Evolutionary conservation across 768 basidiomycete species (phyloP), one percentile per base, ranked within the genome.

Genomic region (Psilocybe azurescens): DNA sequence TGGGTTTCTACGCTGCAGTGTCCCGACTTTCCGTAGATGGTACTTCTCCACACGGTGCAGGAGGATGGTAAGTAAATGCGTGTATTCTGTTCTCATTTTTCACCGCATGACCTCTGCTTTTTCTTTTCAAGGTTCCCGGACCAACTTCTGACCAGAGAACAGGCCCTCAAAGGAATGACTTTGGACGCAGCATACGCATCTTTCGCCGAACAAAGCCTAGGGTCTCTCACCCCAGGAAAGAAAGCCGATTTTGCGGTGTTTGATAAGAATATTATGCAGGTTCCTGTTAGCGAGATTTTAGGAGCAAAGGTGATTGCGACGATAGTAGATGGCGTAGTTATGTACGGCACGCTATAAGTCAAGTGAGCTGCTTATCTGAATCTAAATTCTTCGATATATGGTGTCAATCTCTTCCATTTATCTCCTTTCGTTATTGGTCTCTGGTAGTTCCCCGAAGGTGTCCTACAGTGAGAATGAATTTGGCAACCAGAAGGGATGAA

Each of bases 151-250:
- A 90, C 93, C 4, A 85, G 95, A 4, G 78, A 80, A 14, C 89
- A 98, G 73, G 92, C 96, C 0, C 79, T 99, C 30, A 91, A 90
- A 73, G 92, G 96, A 10, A 94, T 96, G 90, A 97, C 95, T 0
- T 77, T 91, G 32, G 93, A 94, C 65, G 88, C 94, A 0, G 95
- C 96, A 1, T 95, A 93, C 66, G 95, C 95, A 0, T 86, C 91
- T 0, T 95, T 96, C 69, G 78, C 86, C 1, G 93, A 95, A 70
- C 72, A 84, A 16, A 78, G 79, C 5, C 76, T 89, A 1, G 96
- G 96, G 1, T 91, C 90, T 0, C 82, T 99, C 36, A 77, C 76
- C 1, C 76, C 82, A 0, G 94, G 95, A 3, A 95, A 94, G 73
- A 86, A 87, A 65, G 95, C 95, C 2, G 96, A 98, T 73, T 94